phyloP scores from a whole-genome alignment of 2,329 filamentous ascomycete genomes.

The Xylariomycetidae sp. region DNA sequence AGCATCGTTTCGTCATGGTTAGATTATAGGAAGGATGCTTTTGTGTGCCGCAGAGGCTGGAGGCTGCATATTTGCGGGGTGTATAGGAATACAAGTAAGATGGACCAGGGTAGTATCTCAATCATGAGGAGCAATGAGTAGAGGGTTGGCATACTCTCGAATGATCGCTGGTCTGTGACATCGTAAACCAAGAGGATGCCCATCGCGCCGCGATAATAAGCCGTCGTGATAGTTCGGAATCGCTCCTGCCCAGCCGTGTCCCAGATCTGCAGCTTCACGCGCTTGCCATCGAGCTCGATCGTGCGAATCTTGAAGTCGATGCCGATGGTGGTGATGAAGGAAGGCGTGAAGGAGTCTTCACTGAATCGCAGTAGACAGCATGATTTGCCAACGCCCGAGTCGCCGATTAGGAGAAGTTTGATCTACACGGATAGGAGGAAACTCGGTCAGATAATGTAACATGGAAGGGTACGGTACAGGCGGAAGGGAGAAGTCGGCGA shows the following conservation, averaged over 20 bases:
- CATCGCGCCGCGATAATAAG: constrained; percentile 98
- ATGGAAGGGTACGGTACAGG: too few species aligned
- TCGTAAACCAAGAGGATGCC: constrained; percentile 97
- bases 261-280: constrained; percentile 99
- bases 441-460: constrained; percentile 12
- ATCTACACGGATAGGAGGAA: constrained; percentile 59
- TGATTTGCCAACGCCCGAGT: constrained; percentile 95
- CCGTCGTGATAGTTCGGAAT: constrained; percentile 97
- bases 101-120: too few species aligned
- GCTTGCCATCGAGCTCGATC: constrained; percentile 97
- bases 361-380: constrained; percentile 96
- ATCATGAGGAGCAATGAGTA: too few species aligned
- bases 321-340: constrained; percentile 97
- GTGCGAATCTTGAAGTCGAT: constrained; percentile 99
- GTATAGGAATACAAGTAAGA: too few species aligned
- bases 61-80: too few species aligned
- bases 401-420: constrained; percentile 93
- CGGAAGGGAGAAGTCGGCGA: too few species aligned
- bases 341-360: constrained; percentile 95
- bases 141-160: too few species aligned
- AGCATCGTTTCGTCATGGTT: too few species aligned
- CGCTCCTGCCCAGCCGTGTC: constrained; percentile 97
- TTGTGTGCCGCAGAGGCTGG: too few species aligned
- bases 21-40: too few species aligned
- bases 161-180: constrained; percentile 93